These are phyloP conservation scores for Berberis thunbergii DNA, from an alignment of 164 flowering plant genomes.

Conservation along the genomic window DNA sequence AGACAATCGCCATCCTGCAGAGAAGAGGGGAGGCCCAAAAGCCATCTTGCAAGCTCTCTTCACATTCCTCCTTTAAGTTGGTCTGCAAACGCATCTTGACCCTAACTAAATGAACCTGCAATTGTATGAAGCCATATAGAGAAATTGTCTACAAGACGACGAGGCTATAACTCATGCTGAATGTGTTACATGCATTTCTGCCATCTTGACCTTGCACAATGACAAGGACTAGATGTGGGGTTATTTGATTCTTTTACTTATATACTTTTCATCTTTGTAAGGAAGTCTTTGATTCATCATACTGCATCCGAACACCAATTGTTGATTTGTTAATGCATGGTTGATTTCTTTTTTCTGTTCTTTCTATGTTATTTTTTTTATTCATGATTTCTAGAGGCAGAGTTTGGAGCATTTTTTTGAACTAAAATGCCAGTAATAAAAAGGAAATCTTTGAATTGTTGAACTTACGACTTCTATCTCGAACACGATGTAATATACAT, in stretches of 20 bases:
- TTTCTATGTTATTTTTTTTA: too few species aligned
- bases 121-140: too few species aligned
- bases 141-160: too few species aligned
- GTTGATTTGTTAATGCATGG: constrained; percentile 3
- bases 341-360: too few species aligned
- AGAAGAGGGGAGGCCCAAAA: constrained; percentile 38
- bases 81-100: not conserved
- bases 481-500: too few species aligned
- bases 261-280: constrained; percentile 4
- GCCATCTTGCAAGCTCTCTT: constrained; percentile 63
- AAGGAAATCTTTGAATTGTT: too few species aligned
- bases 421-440: too few species aligned
- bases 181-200: not conserved
- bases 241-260: constrained; percentile 11
- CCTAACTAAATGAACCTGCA: not conserved
- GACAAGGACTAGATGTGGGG: constrained; percentile 13
- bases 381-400: too few species aligned
- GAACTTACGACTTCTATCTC: too few species aligned
- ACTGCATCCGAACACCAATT: constrained; percentile 8
- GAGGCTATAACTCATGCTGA: not conserved
- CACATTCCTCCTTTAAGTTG: constrained; percentile 49
- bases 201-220: not conserved
- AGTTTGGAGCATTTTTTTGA: too few species aligned
- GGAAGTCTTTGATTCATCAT: constrained; percentile 6
- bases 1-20: constrained; percentile 9